phyloP scores from a whole-genome alignment of 345 rosid genomes.

The Bruguiera sexangula region DNA sequence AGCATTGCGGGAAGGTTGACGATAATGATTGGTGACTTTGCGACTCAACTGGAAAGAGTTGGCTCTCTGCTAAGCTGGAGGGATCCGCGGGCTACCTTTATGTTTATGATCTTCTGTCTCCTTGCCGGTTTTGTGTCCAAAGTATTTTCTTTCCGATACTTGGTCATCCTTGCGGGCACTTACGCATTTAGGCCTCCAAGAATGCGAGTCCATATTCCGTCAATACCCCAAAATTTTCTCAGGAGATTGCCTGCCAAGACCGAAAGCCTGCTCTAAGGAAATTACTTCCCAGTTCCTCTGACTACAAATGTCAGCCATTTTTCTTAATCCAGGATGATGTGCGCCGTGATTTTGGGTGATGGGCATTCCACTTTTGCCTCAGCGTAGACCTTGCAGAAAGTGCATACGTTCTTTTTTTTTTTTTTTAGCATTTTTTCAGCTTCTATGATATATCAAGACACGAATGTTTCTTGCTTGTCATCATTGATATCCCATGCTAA shows the following conservation, averaged over 20 bases:
- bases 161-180: slow-evolving; percentile 1
- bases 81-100: slow-evolving; percentile 39
- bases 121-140: slow-evolving; percentile 4
- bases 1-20: slow-evolving; percentile 38
- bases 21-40: slow-evolving; percentile 38
- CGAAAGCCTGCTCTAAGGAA: not conserved
- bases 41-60: slow-evolving; percentile 38
- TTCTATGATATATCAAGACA: too few species aligned
- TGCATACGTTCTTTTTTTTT: too few species aligned
- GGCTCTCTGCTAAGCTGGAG: slow-evolving; percentile 31
- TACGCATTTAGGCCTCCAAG: slow-evolving; percentile 16
- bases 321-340: too few species aligned
- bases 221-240: slow-evolving; percentile 14
- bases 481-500: too few species aligned
- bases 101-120: slow-evolving; percentile 30
- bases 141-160: slow-evolving; percentile 1
- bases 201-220: slow-evolving; percentile 9
- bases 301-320: too few species aligned
- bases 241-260: slow-evolving; percentile 16
- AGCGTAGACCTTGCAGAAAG: too few species aligned
- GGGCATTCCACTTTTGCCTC: too few species aligned
- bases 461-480: too few species aligned
- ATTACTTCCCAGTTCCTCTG: too few species aligned
- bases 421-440: too few species aligned
- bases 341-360: too few species aligned